Conservation (phyloP, 1,284 basidiomycete genomes). For the Spongispora temasekensis region DNA sequence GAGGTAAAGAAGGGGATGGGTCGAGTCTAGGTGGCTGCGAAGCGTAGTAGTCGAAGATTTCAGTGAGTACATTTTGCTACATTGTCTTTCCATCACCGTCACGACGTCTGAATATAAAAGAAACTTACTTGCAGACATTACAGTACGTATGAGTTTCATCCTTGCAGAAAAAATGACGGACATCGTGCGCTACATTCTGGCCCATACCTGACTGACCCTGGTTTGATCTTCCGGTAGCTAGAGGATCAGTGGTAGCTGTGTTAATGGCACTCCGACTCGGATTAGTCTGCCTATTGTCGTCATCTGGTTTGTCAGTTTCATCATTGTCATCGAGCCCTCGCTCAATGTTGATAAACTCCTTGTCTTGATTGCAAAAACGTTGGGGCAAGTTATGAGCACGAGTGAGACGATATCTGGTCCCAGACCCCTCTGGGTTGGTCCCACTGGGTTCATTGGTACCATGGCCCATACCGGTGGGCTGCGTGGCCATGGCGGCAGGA, state of each 20-base stretch:
- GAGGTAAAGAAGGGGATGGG: background rate
- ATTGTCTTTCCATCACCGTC: background rate
- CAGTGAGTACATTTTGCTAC: background rate
- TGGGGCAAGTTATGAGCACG: background rate
- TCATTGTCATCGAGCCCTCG: background rate
- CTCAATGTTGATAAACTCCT: background rate
- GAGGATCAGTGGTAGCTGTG: background rate
- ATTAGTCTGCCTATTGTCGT: background rate
- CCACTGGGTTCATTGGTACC: background rate
- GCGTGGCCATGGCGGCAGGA: background rate
- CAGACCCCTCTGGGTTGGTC: background rate
- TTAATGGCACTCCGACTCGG: background rate
- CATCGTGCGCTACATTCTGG: background rate
- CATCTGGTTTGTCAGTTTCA: background rate
- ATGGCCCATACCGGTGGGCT: no score
- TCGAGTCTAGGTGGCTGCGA: background rate
- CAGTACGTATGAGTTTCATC: background rate
- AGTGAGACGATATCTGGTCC: background rate
- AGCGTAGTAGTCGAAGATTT: background rate
- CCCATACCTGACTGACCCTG: background rate
- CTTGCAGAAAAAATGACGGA: background rate
- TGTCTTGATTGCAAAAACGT: background rate
- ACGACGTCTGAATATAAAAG: background rate
- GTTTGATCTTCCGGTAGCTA: background rate
- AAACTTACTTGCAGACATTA: background rate